These are phyloP conservation scores for Daldinia caldariorum DNA, from an alignment of 495 filamentous ascomycete species.

Conservation along the genomic window DNA sequence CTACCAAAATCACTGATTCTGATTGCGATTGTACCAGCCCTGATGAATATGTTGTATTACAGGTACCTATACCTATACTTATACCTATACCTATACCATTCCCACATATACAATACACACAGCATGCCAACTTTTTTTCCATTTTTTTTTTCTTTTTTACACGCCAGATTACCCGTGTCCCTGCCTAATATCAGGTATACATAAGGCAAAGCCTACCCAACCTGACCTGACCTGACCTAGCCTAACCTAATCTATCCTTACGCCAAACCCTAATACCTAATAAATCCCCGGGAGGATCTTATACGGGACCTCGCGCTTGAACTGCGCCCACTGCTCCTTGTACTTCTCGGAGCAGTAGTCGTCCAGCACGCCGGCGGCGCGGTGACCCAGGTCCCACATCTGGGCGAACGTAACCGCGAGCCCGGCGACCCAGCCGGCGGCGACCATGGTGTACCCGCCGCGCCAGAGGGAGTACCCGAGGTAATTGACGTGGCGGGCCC, in stretches of 20 bases:
- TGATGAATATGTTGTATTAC: not conserved
- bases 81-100: not conserved
- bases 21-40: slow-evolving; percentile 1
- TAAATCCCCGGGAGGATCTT: slow-evolving; percentile 58
- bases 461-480: slow-evolving; percentile 66
- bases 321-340: slow-evolving; percentile 55
- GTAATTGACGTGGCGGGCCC: slow-evolving; percentile 70
- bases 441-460: slow-evolving; percentile 60
- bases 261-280: slow-evolving; percentile 17
- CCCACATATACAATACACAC: not conserved
- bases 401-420: slow-evolving; percentile 52
- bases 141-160: too few species aligned
- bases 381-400: slow-evolving; percentile 56
- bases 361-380: slow-evolving; percentile 60
- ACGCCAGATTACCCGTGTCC: not conserved
- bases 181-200: not conserved
- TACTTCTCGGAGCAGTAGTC: slow-evolving; percentile 61
- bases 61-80: not conserved
- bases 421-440: slow-evolving; percentile 58
- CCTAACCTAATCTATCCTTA: not conserved
- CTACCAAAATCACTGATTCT: slow-evolving; percentile 12
- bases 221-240: not conserved
- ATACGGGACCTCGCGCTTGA: slow-evolving; percentile 57
- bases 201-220: not conserved
- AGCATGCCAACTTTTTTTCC: not conserved